These are phyloP conservation scores for Cyathus striatus DNA, from an alignment of 768 basidiomycete genomes.

Conservation along the genomic window DNA sequence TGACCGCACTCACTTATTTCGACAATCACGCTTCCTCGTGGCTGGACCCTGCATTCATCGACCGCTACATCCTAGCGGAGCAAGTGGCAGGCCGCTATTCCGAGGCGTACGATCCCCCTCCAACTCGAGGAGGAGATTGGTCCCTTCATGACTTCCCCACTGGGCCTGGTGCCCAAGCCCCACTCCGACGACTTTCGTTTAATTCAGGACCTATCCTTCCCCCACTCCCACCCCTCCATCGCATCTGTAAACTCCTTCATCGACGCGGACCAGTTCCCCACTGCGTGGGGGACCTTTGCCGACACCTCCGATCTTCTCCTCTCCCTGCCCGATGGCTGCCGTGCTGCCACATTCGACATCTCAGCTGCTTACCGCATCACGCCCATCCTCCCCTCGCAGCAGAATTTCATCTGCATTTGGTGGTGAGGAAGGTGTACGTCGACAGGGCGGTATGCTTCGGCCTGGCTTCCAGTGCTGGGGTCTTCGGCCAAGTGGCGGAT, in stretches of 20 bases:
- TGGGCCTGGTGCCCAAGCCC: slow-evolving; percentile 32
- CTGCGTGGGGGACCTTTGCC: slow-evolving; percentile 33
- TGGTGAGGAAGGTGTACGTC: slow-evolving; percentile 27
- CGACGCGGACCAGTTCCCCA: slow-evolving; percentile 8
- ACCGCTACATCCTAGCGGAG: slow-evolving; percentile 25
- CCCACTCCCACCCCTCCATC: slow-evolving; percentile 11
- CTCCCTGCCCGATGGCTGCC: slow-evolving; percentile 20
- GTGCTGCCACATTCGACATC: slow-evolving; percentile 34
- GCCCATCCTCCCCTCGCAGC: slow-evolving; percentile 27
- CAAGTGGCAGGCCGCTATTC: slow-evolving; percentile 26
- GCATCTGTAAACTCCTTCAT: slow-evolving; percentile 16
- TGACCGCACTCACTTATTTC: slow-evolving; percentile 15
- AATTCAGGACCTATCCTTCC: slow-evolving; percentile 26
- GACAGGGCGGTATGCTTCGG: slow-evolving; percentile 28
- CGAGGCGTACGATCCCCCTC: slow-evolving; percentile 14
- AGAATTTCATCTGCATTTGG: slow-evolving; percentile 19
- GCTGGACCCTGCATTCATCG: slow-evolving; percentile 21
- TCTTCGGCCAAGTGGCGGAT: slow-evolving; percentile 29
- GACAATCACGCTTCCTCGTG: slow-evolving; percentile 26
- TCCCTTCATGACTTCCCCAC: slow-evolving; percentile 32
- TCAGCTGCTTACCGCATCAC: slow-evolving; percentile 29
- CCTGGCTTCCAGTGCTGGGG: slow-evolving; percentile 22
- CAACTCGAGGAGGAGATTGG: slow-evolving; percentile 28
- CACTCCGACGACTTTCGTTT: slow-evolving; percentile 13
- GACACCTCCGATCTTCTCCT: slow-evolving; percentile 16